Evolutionary conservation across 2,329 filamentous ascomycete genomes (phyloP).

Genomic region (Myriangium duriaei): DNA sequence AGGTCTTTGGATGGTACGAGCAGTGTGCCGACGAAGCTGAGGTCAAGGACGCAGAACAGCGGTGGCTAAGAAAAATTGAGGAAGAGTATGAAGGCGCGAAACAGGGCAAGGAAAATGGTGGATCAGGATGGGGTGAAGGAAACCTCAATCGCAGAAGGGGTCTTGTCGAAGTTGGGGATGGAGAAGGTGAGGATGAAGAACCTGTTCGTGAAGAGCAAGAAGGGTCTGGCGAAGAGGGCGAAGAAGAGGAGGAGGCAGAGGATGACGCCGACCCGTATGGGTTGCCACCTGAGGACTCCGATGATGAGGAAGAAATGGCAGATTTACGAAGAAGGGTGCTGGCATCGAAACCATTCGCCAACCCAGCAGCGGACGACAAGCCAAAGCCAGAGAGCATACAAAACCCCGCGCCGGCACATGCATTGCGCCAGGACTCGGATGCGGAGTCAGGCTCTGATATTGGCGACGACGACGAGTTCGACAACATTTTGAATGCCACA

Average conservation of each 20-base stretch:
- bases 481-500: constrained; percentile 84
- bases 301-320: constrained; percentile 84
- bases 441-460: constrained; percentile 62
- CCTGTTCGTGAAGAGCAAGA: constrained; percentile 35
- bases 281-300: constrained; percentile 60
- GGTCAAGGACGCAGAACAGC: constrained; percentile 71
- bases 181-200: constrained; percentile 29
- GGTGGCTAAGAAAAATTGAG: constrained; percentile 83
- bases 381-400: constrained; percentile 49
- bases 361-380: constrained; percentile 36
- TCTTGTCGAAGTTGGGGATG: constrained; percentile 33
- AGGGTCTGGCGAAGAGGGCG: constrained; percentile 33
- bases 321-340: constrained; percentile 84
- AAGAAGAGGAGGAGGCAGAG: constrained; percentile 30
- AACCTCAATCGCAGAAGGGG: constrained; percentile 62
- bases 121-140: constrained; percentile 80
- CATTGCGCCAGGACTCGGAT: constrained; percentile 43
- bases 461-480: constrained; percentile 66
- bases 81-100: constrained; percentile 75
- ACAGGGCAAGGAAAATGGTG: constrained; percentile 47
- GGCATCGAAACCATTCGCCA: constrained; percentile 76
- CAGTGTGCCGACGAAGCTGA: constrained; percentile 69
- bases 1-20: constrained; percentile 71
- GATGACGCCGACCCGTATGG: constrained; percentile 55
- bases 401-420: constrained; percentile 35